Base-by-base conservation (phyloP, 805 yeast genomes). In the Peterozyma xylosa region DNA sequence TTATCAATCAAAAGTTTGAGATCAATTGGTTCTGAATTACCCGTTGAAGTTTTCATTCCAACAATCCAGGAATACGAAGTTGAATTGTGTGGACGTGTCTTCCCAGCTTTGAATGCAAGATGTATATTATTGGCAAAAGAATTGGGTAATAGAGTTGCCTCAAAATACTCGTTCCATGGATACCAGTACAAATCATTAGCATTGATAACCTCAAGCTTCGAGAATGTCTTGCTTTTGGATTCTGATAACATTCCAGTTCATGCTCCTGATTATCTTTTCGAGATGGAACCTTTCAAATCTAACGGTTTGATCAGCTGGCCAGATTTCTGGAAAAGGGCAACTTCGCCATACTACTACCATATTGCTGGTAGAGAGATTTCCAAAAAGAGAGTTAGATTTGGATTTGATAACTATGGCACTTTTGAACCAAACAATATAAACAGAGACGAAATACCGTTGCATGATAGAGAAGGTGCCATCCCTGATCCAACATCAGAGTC, bases 1-100 rank as follows among this genome's bases (percentile, higher is more conserved):
- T 64, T 84, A 18, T 77, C 86, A 9, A 73, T 87, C 43, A 74
- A 74, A 53, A 71, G 81, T 48, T 60, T 88, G 41, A 67, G 96
- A 54, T 75, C 78, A 35, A 66, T 73, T 7, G 88, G 91, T 2
- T 78, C 85, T 2, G 70, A 69, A 11, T 61, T 83, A 33, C 96
- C 96, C 0, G 78, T 89, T 16, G 96, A 89, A 66, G 84, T 89
- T 9, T 73, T 86, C 50, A 77, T 89, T 50, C 95, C 95, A 9
- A 72, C 76, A 34, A 66, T 71, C 16, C 73, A 73, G 30, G 93
- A 85, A 54, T 85, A 78, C 54, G 93, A 86, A 54, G 71, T 77
- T 33, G 84, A 81, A 45, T 70, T 80, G 42, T 88, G 96, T 62
- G 78, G 75, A 17, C 63, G 64, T 9, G 67, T 83, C 2, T 67